phyloP scores from a whole-genome alignment of 306 rosid species.

The Urtica urens region DNA sequence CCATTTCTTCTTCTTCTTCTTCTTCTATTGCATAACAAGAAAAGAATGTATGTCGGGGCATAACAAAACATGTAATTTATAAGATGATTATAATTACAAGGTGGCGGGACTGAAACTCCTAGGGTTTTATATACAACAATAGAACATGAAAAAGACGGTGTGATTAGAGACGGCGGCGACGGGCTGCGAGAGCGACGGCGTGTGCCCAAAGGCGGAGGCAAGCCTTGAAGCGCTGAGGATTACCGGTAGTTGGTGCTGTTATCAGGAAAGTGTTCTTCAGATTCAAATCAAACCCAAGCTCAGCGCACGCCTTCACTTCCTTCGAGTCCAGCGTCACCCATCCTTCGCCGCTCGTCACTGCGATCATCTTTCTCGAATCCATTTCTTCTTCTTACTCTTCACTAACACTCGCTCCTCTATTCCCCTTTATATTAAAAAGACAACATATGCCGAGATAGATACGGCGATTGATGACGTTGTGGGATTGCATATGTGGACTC shows the following conservation, averaged over 20 bases:
- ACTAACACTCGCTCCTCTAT: slow-evolving; percentile 3
- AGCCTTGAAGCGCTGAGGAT: slow-evolving; percentile 39
- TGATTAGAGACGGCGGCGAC: slow-evolving; percentile 14
- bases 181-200: slow-evolving; percentile 85
- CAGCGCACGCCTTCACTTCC: slow-evolving; percentile 85
- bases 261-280: slow-evolving; percentile 15
- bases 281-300: slow-evolving; percentile 80
- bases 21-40: slow-evolving; percentile 11
- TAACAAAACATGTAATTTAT: not conserved
- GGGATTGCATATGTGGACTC: no score
- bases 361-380: slow-evolving; percentile 31
- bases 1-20: slow-evolving; percentile 11
- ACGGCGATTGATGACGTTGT: no score
- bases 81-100: not conserved
- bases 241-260: slow-evolving; percentile 39
- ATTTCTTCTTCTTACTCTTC: slow-evolving; percentile 5
- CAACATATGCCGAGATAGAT: no score
- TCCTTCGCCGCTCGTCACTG: slow-evolving; percentile 77
- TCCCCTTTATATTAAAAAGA: no score
- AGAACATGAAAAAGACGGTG: not conserved
- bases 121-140: not conserved
- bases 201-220: slow-evolving; percentile 90
- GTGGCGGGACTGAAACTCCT: not conserved
- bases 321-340: slow-evolving; percentile 64
- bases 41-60: slow-evolving; percentile 3